phyloP scores from a whole-genome alignment of 2,329 filamentous ascomycete genomes.

The Cytospora leucostoma region DNA sequence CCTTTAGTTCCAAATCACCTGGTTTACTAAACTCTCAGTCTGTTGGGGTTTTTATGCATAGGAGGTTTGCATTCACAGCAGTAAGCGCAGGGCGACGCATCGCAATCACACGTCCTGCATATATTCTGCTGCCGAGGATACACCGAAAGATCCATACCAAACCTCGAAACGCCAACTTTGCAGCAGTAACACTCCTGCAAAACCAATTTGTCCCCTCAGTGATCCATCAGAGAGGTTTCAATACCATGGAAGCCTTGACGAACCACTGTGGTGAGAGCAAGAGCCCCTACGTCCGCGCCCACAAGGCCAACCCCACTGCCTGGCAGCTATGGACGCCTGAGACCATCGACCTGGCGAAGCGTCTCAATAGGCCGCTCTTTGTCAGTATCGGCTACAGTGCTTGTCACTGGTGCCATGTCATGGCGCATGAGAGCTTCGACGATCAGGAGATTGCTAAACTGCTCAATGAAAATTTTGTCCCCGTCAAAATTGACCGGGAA shows the following conservation, averaged over 20 bases:
- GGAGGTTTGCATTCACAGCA: not conserved
- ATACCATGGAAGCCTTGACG: slow-evolving; percentile 6
- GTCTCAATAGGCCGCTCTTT: slow-evolving; percentile 11
- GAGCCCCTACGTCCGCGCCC: slow-evolving; percentile 17
- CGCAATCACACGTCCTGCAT: not conserved
- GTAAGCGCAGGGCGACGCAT: not conserved
- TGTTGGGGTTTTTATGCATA: not conserved
- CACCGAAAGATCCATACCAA: not conserved
- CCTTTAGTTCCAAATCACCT: too few species aligned
- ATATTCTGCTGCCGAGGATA: not conserved
- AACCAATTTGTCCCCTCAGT: not conserved
- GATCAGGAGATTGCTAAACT: slow-evolving; percentile 74
- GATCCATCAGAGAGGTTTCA: not conserved
- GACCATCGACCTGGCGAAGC: slow-evolving; percentile 13
- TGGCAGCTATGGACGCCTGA: slow-evolving; percentile 20
- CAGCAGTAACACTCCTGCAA: not conserved
- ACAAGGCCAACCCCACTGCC: slow-evolving; percentile 14
- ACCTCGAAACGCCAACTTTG: not conserved
- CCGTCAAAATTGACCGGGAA: slow-evolving; percentile 85
- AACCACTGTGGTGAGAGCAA: slow-evolving; percentile 14
- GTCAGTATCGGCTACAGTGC: slow-evolving; percentile 19
- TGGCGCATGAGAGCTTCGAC: slow-evolving; percentile 88
- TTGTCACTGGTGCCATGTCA: slow-evolving; percentile 65
- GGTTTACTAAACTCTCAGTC: not conserved
- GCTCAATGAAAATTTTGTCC: slow-evolving; percentile 80